These are phyloP conservation scores for Aspergillus sp. DNA, from an alignment of 2,329 filamentous ascomycete species.

Conservation along the genomic window DNA sequence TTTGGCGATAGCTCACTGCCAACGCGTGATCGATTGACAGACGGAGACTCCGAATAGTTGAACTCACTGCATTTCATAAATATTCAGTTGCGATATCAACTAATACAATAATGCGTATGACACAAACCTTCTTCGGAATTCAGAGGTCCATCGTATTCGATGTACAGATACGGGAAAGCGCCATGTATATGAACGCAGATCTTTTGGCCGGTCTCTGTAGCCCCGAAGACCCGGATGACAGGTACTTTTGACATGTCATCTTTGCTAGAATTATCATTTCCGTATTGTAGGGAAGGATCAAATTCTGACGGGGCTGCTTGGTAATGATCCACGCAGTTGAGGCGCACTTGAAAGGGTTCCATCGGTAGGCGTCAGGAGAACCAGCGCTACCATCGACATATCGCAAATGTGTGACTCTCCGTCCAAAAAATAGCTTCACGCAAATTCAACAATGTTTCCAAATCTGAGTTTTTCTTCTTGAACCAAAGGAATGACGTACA, in stretches of 20 bases:
- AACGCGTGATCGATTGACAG: conserved; percentile 86
- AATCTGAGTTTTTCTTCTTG: not conserved
- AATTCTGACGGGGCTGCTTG: conserved; percentile 70
- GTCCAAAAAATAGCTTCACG: conserved; percentile 2
- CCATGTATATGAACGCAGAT: conserved; percentile 95
- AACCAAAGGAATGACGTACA: conserved; percentile 7
- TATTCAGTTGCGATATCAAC: conserved; percentile 5
- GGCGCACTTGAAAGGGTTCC: conserved; percentile 78
- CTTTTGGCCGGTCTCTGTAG: conserved; percentile 90
- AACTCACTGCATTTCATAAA: conserved; percentile 49
- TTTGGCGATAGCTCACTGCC: conserved; percentile 73
- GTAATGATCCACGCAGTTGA: conserved; percentile 96
- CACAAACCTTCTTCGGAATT: conserved; percentile 59
- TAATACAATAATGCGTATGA: not conserved
- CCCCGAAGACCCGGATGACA: conserved; percentile 82
- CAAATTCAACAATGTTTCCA: not conserved
- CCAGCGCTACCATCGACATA: conserved; percentile 19
- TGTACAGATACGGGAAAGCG: conserved; percentile 89
- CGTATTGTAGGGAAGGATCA: conserved; percentile 69
- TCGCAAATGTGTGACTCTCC: conserved; percentile 6
- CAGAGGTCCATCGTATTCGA: conserved; percentile 71
- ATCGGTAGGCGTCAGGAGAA: conserved; percentile 33
- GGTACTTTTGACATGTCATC: conserved; percentile 67
- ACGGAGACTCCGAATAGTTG: conserved; percentile 71
- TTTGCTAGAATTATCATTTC: conserved; percentile 52